Evolutionary conservation across 176 grass and related monocot species (phyloP).

Genomic region (Paspalum notatum): DNA sequence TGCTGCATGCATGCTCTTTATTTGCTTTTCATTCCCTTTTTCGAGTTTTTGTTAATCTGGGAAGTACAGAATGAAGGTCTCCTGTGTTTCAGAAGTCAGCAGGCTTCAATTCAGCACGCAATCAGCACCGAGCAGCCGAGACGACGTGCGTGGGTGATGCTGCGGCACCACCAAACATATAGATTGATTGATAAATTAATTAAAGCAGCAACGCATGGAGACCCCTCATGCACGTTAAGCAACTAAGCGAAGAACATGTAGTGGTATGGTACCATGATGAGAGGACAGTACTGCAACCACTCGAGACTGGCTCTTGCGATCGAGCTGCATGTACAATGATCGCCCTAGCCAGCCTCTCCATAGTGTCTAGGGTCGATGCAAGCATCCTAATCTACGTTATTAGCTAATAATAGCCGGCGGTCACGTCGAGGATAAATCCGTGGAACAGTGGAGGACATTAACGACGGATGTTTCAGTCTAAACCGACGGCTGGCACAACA

Average conservation of each 20-base stretch:
- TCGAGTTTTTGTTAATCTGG: too few species aligned
- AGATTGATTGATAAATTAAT: background rate
- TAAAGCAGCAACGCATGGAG: background rate
- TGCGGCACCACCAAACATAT: background rate
- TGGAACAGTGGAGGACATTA: background rate
- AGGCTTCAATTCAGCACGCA: too few species aligned
- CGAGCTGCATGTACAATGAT: background rate
- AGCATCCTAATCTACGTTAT: too few species aligned
- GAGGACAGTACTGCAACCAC: background rate
- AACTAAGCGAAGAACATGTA: background rate
- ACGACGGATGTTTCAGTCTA: slow-evolving; percentile 34
- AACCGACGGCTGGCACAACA: background rate
- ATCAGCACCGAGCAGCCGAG: background rate
- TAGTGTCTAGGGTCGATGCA: too few species aligned
- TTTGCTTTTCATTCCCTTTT: too few species aligned
- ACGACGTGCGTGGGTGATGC: background rate
- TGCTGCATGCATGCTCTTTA: background rate
- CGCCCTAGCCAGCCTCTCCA: too few species aligned
- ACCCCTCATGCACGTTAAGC: background rate
- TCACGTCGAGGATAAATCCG: background rate
- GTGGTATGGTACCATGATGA: background rate
- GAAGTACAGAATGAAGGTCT: too few species aligned
- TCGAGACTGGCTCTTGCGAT: background rate
- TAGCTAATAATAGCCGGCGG: too few species aligned
- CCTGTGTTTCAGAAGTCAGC: background rate